Base-by-base conservation (phyloP, 2,329 filamentous ascomycete genomes). In the Immersiporthe knoxdaviesiana region DNA sequence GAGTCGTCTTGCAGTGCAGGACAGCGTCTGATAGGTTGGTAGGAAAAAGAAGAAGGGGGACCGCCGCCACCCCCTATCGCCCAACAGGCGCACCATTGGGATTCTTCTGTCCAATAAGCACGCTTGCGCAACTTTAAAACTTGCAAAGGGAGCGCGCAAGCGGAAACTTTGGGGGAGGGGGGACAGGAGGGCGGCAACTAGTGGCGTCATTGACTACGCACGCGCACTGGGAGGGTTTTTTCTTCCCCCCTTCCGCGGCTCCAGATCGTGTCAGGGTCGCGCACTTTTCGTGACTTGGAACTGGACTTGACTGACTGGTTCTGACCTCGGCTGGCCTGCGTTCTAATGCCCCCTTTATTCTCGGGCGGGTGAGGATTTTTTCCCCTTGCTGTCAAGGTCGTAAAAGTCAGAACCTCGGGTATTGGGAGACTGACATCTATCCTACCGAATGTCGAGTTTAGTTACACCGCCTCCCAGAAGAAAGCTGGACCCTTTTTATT, bases 201-300 rank as follows among this genome's bases (percentile, higher is more conserved):
- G 37, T 60, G 54, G 64, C 64, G 64, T 66, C 64, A 66, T 66
- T 16, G 64, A 66, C 39, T 59, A 60, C 64, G 64, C 41, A 50
- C 56, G 54, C 56, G 54, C 54, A 59, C 27, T 47, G 32, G 37
- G 59, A 18, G 37, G n/a, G n/a, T 24, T 54, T 64, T 14, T 52
- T 52, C 10, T 24, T 27, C 64, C 24, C 35, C 35, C 4, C 35
- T 35, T 35, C 35, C 8, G 35, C 35, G 35, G 41, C 16, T 8
- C 30, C 64, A 27, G n/a, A 60, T 56, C 64, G 54, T 61, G 65
- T 61, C 50, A 56, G 62, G 56, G 58, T 70, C 68, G 68, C 65
- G 68, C 65, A 27, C 56, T 32, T 47, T 64, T 65, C 65, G 68
- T 60, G 68, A 68, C 52, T n/a, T n/a, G n/a, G n/a, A n/a, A n/a